phyloP scores from a whole-genome alignment of 73 alveolate species.

The Blepharisma stoltei region DNA sequence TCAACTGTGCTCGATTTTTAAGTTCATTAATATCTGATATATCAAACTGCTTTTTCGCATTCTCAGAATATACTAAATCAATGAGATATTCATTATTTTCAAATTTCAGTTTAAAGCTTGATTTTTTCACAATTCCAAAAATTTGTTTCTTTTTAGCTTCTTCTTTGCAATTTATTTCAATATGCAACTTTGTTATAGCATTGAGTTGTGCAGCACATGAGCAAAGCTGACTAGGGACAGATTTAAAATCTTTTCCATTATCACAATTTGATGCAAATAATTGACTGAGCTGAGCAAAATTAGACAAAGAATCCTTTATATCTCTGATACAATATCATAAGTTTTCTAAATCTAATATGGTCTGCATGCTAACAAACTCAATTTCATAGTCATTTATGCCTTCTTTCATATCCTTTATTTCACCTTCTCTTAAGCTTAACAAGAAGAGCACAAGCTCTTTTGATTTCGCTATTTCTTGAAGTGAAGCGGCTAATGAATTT shows the following conservation, averaged over 20 bases:
- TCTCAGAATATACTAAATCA: background rate
- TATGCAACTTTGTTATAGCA: background rate
- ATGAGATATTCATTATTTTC: background rate
- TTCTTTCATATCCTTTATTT: background rate
- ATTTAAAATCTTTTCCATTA: background rate
- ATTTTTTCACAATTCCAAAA: background rate
- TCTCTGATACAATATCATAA: background rate
- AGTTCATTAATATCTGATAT: background rate
- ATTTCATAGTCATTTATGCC: background rate
- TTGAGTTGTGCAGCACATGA: background rate
- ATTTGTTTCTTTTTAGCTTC: conserved; percentile 19
- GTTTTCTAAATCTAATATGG: background rate
- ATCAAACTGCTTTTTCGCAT: background rate
- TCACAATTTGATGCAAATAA: background rate
- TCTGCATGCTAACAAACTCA: background rate
- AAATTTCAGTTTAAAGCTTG: background rate
- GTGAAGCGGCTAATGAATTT: no score
- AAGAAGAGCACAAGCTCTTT: no score
- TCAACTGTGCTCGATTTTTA: no score
- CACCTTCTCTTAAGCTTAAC: background rate
- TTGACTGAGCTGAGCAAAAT: background rate
- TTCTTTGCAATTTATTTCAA: background rate
- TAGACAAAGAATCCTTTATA: background rate
- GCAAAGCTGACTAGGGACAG: background rate
- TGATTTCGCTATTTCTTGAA: no score